Evolutionary conservation across 768 basidiomycete species (phyloP), one percentile per base, ranked within the genome.

Genomic region (Mrakia hoshinonis): DNA sequence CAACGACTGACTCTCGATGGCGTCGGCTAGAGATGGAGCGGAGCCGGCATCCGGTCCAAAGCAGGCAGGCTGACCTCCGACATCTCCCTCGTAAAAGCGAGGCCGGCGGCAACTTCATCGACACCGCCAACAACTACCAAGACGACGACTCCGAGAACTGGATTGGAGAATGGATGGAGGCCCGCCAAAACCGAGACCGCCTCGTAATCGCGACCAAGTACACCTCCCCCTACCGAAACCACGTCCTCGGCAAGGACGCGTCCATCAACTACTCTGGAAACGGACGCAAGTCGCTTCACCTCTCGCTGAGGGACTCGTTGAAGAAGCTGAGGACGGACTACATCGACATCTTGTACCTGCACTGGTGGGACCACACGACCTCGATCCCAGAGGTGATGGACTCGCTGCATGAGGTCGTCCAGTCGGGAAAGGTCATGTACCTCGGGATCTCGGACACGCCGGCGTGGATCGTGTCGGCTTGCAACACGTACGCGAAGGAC

Each of bases 391-490:
- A 76, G 48, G 38, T 76, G 20, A 75, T 76, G 75, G 73, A 75
- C 47, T 34, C 68, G 20, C 58, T 76, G 7, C 48, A 76, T 47
- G 34, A 61, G 26, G 24, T 73, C 15, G 73, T 76, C 69, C 60
- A 73, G 58, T 49, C 29, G 18, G 74, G 76, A 36, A 75, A 75
- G 61, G 75, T 77, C 1, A 46, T 77, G 7, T 75, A 77, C 67
- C 75, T 77, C 55, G 76, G 77, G 10, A 74, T 75, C 61, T 73
- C 72, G 24, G 74, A 77, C 62, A 70, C 72, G 7, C 75, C 76
- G 1, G 76, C 75, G 2, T 76, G 75, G 75, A 55, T 75, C 46
- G 73, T 76, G 31, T 34, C 75, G 20, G 71, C 70, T 0, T 70
- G 72, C 67, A 77, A 77, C 74, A 71, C 67, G 20, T 77, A 76